Conservation (phyloP, 23 red algal genomes). For the Gracilaria domingensis region DNA sequence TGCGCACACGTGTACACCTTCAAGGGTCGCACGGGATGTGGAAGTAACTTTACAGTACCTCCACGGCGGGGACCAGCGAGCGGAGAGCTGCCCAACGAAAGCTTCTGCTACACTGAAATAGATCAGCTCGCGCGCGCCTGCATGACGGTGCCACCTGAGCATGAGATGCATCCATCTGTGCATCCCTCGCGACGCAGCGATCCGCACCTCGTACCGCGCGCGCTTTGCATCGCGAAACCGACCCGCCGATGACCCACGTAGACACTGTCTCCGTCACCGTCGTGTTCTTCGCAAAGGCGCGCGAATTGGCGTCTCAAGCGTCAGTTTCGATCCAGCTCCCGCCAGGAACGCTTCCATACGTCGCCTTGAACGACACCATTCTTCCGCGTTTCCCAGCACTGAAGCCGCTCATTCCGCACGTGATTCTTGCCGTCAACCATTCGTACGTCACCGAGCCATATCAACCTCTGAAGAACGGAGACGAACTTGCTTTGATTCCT, state of each 20-base stretch:
- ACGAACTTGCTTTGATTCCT: conserved; percentile 83
- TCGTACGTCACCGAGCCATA: conserved; percentile 34
- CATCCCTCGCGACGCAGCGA: not conserved
- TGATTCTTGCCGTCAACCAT: conserved; percentile 69
- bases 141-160: no score
- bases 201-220: not conserved
- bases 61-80: not conserved
- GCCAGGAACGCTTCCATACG: conserved; percentile 14
- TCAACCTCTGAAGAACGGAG: conserved; percentile 42
- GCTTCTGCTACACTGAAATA: not conserved
- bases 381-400: conserved; percentile 40
- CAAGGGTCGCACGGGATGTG: no score
- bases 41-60: no score
- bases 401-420: conserved; percentile 20
- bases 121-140: not conserved
- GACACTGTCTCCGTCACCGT: conserved; percentile 17
- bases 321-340: conserved; percentile 25
- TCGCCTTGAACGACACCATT: conserved; percentile 8
- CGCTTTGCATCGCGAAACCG: not conserved
- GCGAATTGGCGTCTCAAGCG: conserved; percentile 51
- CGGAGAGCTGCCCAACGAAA: not conserved
- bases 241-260: not conserved
- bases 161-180: not conserved
- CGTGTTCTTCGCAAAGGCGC: conserved; percentile 70
- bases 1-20: no score